These are phyloP conservation scores for Moniliella sp. DNA, from an alignment of 1,284 basidiomycete genomes.

Conservation along the genomic window DNA sequence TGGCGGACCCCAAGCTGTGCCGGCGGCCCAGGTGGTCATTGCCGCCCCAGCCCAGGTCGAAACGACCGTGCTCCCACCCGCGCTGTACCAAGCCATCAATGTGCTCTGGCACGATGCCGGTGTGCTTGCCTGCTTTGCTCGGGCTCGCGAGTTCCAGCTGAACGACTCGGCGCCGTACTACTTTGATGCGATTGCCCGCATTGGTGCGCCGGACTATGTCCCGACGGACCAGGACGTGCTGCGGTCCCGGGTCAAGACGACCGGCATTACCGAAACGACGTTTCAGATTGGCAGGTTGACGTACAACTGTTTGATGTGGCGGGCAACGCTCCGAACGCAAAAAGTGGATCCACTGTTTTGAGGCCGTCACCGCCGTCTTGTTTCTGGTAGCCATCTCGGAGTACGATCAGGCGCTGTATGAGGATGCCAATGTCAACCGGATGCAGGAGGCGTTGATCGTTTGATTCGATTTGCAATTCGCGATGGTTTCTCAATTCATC, in stretches of 20 bases:
- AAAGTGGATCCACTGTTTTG: conserved; percentile 11
- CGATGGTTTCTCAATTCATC: conserved; percentile 6
- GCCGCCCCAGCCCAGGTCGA: too few species aligned
- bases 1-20: too few species aligned
- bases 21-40: too few species aligned
- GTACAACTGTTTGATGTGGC: conserved; percentile 18
- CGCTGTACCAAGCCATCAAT: too few species aligned
- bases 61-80: too few species aligned
- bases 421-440: conserved; percentile 9
- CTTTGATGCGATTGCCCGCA: conserved; percentile 7
- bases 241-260: conserved; percentile 14
- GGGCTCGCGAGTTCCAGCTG: too few species aligned
- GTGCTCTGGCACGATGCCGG: too few species aligned
- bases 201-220: conserved; percentile 2
- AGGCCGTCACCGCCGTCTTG: conserved; percentile 10
- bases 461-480: conserved; percentile 7
- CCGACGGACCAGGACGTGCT: conserved; percentile 14
- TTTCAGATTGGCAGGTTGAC: conserved; percentile 7
- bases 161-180: conserved; percentile 7
- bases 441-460: conserved; percentile 8
- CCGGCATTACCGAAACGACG: conserved; percentile 10
- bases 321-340: conserved; percentile 8
- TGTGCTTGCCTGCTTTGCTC: too few species aligned
- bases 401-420: conserved; percentile 12
- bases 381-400: conserved; percentile 16